phyloP scores from a whole-genome alignment of 192 early-diverging fungal genomes.

The Mortierella hygrophila region DNA sequence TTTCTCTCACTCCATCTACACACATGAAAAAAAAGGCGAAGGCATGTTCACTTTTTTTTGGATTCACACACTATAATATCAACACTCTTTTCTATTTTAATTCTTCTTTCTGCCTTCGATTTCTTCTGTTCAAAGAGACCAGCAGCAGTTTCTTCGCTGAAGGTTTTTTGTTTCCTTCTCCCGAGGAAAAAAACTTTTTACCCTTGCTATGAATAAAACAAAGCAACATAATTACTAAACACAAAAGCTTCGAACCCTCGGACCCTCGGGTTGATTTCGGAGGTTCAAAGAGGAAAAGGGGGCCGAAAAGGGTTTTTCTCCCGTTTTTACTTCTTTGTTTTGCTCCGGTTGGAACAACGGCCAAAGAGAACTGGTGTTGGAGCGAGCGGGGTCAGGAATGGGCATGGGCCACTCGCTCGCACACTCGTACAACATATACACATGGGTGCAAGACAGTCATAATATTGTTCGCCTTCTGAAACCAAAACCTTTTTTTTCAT shows the following conservation, averaged over 20 bases:
- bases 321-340: not conserved
- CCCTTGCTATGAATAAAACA: not conserved
- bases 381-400: not conserved
- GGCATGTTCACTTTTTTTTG: conserved; percentile 10
- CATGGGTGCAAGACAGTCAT: not conserved
- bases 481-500: not conserved
- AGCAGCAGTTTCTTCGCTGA: not conserved
- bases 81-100: not conserved
- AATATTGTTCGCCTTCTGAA: not conserved
- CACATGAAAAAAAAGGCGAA: not conserved
- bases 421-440: not conserved
- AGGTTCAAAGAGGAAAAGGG: not conserved
- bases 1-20: not conserved
- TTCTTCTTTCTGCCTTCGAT: not conserved
- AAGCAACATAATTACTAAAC: not conserved
- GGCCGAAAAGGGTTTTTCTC: not conserved
- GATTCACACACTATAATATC: not conserved
- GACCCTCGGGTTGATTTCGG: not conserved
- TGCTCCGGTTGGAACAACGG: not conserved
- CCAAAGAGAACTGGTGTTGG: not conserved
- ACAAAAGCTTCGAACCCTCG: not conserved
- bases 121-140: not conserved
- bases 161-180: not conserved
- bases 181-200: not conserved
- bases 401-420: not conserved